Evolutionary conservation across 768 basidiomycete species (phyloP), one percentile per base, ranked within the genome.

Genomic region (Suillus hirtellus): DNA sequence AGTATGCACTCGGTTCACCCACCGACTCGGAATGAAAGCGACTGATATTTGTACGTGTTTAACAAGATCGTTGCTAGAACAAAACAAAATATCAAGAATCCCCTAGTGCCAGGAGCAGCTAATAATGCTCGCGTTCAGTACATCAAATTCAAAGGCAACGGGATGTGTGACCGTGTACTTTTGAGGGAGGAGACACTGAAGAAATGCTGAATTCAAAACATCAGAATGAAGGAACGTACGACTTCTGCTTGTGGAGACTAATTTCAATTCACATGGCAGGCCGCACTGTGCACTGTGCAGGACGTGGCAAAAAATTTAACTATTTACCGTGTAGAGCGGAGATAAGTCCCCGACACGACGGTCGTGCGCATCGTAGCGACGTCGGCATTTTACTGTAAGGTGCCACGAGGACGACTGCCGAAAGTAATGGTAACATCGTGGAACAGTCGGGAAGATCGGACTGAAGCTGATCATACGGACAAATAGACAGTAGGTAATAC

Each of bases 51-150:
- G 31, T 31, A 6, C 31, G 10, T 24, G 46, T 43, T 55, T 24
- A 43, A 50, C 24, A 67, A 93, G 90, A 77, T 94, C 49, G 94
- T 66, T 93, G 60, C 75, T 94, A 68, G 77, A 88, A 71, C 81
- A 86, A 63, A 89, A 31, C 31, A 31, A 31, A 6, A 6, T 5
- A 31, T 88, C 11, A 87, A 88, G 72, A 80, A 81, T n/a, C 89
- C 88, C 6, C 50, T 96, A 95, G 95, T 83, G 95, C 37, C 95
- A 8, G 93, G 93, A 24, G 91, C 93, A 8, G 87, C 89, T 66
- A 88, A 93, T 68, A 81, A 79, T 17, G 75, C 76, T 4, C 91
- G 95, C 54, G 75, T 80, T 19, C 69, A 79, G 17, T 95, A 84
- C 68, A 86, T 95, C 72, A n/a, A n/a, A n/a, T n/a, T n/a, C n/a